phyloP scores from a whole-genome alignment of 805 yeast genomes.

The Metschnikowia matae region DNA sequence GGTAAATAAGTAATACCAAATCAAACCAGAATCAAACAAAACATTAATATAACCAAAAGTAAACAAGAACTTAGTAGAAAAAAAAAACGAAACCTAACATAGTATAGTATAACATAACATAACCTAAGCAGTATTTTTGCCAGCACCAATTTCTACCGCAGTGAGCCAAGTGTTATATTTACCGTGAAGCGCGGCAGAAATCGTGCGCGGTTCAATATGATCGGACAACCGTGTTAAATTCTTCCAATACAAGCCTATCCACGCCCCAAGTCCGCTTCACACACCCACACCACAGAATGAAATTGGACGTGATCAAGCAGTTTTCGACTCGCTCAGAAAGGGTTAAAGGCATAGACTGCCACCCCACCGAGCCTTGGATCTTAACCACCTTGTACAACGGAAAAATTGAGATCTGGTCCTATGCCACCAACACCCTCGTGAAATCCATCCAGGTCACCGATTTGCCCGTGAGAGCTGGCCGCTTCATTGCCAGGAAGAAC shows the following conservation, averaged over 20 bases:
- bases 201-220: slow-evolving; percentile 13
- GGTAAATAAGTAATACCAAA: not conserved
- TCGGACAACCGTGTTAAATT: slow-evolving; percentile 15
- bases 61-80: too few relatives aligned
- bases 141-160: too few relatives aligned
- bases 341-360: slow-evolving; percentile 97
- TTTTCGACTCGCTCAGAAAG: slow-evolving; percentile 92
- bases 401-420: slow-evolving; percentile 88
- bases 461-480: slow-evolving; percentile 93
- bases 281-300: slow-evolving; percentile 21
- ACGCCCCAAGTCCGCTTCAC: slow-evolving; percentile 3
- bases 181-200: not conserved
- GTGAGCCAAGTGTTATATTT: not conserved
- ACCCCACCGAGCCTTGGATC: slow-evolving; percentile 97
- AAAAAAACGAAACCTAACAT: too few relatives aligned
- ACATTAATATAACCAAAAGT: too few relatives aligned
- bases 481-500: slow-evolving; percentile 90
- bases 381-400: slow-evolving; percentile 89
- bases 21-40: too few relatives aligned
- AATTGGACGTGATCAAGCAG: slow-evolving; percentile 58
- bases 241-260: slow-evolving; percentile 4
- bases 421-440: slow-evolving; percentile 78
- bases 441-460: slow-evolving; percentile 93
- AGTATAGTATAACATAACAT: too few relatives aligned
- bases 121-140: too few relatives aligned